Base-by-base conservation (phyloP, 73 alveolate species). In the Paramecium pentaurelia region DNA sequence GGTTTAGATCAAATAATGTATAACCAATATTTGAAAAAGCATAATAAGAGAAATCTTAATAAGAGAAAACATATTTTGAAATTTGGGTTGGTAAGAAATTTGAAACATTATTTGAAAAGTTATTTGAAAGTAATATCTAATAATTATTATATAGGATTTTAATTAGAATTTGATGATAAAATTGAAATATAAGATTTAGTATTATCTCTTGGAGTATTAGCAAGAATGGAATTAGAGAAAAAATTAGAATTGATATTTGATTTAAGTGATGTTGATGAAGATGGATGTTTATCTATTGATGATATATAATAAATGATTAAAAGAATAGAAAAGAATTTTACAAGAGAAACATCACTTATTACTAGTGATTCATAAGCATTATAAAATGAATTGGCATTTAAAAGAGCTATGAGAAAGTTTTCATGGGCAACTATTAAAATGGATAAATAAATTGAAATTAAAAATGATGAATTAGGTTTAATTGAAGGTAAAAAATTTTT, bases 261-360 rank as follows among this genome's bases (percentile, higher is more conserved):
- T 28, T 44, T 89, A 71, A 89, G 89, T 71, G 94, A 89, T 89
- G 94, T 89, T 40, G 94, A 89, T 71, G 94, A 89, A 89, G 94
- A 89, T 89, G 94, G 88, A 14, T 89, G 94, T 70, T 49, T 89
- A n/a, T 89, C 94, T 16, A 89, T 83, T 16, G 90, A 89, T 47
- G 94, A 89, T 89, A 89, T 89, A 9, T 36, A 49, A 38, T 40
- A 89, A 30, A 89, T 89, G 94, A 89, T 89, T 10, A 71, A 89
- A 64, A 89, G 94, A 89, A 89, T 89, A 8, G 94, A 89, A 42
- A 89, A 85, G 84, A 89, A 89, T 89, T 89, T 89, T 71, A 89
- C 91, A 16, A 73, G 60, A 3, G 94, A 89, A 40, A 71, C 71
- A 0, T 68, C 94, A 2, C 44, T 71, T 9, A 89, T 89, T 6